Evolutionary conservation across 2,329 filamentous ascomycete genomes (phyloP), one percentile per base, ranked within the genome.

Genomic region (Claviceps cyperi): DNA sequence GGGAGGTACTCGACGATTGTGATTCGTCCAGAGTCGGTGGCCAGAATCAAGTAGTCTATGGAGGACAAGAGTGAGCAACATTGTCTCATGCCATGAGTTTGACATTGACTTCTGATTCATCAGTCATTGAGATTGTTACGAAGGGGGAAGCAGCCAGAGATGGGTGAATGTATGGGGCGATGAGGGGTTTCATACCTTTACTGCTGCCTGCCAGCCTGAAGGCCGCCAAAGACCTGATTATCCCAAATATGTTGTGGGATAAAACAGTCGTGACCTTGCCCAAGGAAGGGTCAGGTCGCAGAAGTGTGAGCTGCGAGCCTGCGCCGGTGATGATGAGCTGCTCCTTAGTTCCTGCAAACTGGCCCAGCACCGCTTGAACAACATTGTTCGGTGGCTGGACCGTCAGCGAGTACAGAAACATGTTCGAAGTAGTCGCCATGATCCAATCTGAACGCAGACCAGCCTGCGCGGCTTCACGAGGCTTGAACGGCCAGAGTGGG

Each of bases 351-450:
- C 91, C 90, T 53, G 88, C 83, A 69, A 97, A 97, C 71, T 97
- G 91, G 59, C 92, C 94, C 53, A 95, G 77, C 57, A 96, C 84
- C 56, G 92, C 90, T 69, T 94, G 85, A 47, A 84, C 89, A 62
- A 95, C 81, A 53, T 88, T 85, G 57, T 89, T 90, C 36, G 92
- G 87, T 59, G 87, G 84, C 70, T 96, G 89, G 62, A 99, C 83
- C 59, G 92, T 97, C 72, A 98, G 77, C 62, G 88, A 92, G 73
- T 98, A 98, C 72, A 98, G 83, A 68, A 96, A 96, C 88, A 96
- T 94, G 67, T 91, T 91, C 57, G 90, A 96, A 54, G 91, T 96
- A 66, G 90, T 94, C 73, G 92, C 91, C 92, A 97, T 97, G 65
- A 64, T 76, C 64, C 62, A 68, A 62, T 62, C 62, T 67, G 62